These are phyloP conservation scores for Helicostylum pulchrum DNA, from an alignment of 192 early-diverging fungal genomes.

Conservation along the genomic window DNA sequence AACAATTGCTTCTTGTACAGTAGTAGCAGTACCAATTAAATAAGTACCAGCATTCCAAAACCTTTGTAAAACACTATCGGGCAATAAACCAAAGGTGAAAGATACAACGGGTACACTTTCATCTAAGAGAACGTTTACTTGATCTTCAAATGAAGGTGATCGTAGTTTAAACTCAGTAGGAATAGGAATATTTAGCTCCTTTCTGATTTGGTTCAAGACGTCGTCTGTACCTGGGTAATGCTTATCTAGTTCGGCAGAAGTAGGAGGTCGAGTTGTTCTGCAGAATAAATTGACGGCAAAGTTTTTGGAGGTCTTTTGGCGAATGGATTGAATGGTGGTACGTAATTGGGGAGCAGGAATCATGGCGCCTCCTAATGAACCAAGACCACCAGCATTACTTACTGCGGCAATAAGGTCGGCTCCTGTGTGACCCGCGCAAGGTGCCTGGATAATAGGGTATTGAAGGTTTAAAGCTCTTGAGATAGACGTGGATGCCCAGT, in stretches of 20 bases:
- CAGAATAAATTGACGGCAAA: conserved; percentile 37
- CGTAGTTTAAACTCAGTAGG: conserved; percentile 15
- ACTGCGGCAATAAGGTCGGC: conserved; percentile 17
- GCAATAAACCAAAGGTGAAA: conserved; percentile 32
- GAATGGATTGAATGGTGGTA: conserved; percentile 19
- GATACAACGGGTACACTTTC: conserved; percentile 27
- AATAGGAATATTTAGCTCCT: conserved; percentile 6
- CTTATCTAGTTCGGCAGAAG: conserved; percentile 10
- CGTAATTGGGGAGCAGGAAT: conserved; percentile 11
- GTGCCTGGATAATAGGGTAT: conserved; percentile 30
- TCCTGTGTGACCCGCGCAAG: conserved; percentile 23
- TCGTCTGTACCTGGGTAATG: conserved; percentile 20
- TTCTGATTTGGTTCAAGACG: conserved; percentile 12
- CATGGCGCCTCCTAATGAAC: conserved; percentile 24
- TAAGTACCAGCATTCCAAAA: conserved; percentile 20
- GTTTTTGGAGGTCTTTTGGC: conserved; percentile 15
- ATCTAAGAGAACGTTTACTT: conserved; percentile 23
- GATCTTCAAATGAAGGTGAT: conserved; percentile 26
- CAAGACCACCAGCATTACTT: conserved; percentile 30
- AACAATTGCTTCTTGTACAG: conserved; percentile 23
- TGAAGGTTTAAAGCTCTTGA: conserved; percentile 19
- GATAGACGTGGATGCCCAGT: conserved; percentile 7
- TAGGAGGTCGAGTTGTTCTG: conserved; percentile 14
- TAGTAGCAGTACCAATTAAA: conserved; percentile 33
- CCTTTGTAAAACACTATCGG: conserved; percentile 6